Percentiles rank a stretch among this genome's conserved stretches.
Conservation (phyloP, 1,284 basidiomycete genomes). For the Rhodotorula sp. region DNA sequence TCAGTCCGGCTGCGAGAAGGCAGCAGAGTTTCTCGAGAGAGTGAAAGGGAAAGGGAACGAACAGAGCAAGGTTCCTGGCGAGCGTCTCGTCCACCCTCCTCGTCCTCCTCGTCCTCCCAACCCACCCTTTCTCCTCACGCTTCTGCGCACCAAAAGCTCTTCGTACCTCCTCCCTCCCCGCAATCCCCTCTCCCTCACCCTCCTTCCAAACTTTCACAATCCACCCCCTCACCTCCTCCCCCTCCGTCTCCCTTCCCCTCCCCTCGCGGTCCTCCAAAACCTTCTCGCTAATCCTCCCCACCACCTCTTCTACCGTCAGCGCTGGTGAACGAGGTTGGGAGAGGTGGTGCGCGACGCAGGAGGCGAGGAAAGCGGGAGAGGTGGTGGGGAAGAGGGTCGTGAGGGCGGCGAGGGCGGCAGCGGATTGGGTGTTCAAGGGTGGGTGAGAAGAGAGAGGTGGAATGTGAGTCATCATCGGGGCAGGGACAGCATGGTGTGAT, state of each 20-base stretch:
- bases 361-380: conserved; percentile 35
- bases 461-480: neutral
- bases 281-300: neutral
- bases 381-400: neutral
- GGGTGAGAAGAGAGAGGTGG: neutral
- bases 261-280: too few relatives aligned
- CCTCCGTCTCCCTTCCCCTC: neutral
- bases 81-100: conserved; percentile 10
- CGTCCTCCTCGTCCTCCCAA: neutral
- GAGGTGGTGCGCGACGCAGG: conserved; percentile 42
- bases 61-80: conserved; percentile 23
- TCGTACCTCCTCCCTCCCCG: neutral
- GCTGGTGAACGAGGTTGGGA: neutral
- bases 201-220: neutral
- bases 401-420: conserved; percentile 13
- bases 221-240: neutral
- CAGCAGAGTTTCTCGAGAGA: too few relatives aligned
- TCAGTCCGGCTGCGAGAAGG: neutral
- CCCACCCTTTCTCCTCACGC: neutral
- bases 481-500: neutral
- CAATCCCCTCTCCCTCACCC: neutral
- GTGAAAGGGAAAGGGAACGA: neutral
- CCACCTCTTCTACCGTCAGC: neutral
- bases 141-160: neutral
- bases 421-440: conserved; percentile 27